phyloP scores from a whole-genome alignment of 75 land plant species.

The Pinus taeda region DNA sequence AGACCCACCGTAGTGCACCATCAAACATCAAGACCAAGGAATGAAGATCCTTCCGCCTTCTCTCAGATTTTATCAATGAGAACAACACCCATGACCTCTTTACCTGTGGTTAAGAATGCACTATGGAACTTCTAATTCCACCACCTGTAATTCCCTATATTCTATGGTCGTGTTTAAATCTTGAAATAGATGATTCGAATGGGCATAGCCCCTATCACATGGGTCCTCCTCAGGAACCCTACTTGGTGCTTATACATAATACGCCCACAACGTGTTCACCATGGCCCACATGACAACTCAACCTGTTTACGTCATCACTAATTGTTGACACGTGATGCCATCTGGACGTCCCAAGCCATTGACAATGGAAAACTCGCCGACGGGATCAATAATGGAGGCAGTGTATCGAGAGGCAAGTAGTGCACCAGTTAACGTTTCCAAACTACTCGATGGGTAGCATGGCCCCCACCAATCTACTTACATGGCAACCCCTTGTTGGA shows the following conservation, averaged over 20 bases:
- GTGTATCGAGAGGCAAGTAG: too few relatives aligned
- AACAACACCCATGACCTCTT: slow-evolving; percentile 52
- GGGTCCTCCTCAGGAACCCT: too few relatives aligned
- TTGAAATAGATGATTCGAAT: slow-evolving; percentile 56
- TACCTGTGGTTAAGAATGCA: slow-evolving; percentile 69
- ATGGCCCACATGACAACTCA: too few relatives aligned
- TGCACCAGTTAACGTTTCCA: too few relatives aligned
- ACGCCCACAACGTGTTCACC: too few relatives aligned
- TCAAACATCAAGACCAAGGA: slow-evolving; percentile 70
- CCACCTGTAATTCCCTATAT: neutral
- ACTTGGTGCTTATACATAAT: too few relatives aligned
- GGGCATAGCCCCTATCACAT: neutral
- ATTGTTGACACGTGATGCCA: slow-evolving; percentile 30
- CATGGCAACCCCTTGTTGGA: slow-evolving; percentile 47
- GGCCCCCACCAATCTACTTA: slow-evolving; percentile 78
- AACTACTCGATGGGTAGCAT: slow-evolving; percentile 20
- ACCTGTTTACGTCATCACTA: too few relatives aligned
- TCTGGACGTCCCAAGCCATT: slow-evolving; percentile 12
- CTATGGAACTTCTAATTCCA: slow-evolving; percentile 77
- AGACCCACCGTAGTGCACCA: slow-evolving; percentile 77
- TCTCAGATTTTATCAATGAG: slow-evolving; percentile 44
- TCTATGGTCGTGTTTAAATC: too few relatives aligned
- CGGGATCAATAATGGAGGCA: too few relatives aligned
- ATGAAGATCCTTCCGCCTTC: slow-evolving; percentile 68
- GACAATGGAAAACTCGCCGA: too few relatives aligned